Conservation (phyloP, 2,329 filamentous ascomycete genomes). For the Colletotrichum camelliae region DNA sequence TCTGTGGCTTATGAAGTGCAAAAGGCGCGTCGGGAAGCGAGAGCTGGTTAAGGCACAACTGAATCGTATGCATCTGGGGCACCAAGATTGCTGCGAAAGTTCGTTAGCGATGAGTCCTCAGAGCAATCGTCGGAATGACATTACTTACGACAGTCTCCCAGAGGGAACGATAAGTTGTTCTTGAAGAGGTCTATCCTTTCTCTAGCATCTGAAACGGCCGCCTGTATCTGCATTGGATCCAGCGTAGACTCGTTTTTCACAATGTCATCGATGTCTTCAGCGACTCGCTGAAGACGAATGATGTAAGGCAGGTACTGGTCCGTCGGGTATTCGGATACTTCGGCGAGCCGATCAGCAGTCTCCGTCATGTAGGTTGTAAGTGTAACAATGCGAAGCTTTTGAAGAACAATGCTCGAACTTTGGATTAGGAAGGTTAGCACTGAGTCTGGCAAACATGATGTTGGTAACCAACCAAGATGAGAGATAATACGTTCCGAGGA, state of each 20-base stretch:
- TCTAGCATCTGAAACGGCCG: conserved; percentile 9
- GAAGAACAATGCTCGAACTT: conserved; percentile 33
- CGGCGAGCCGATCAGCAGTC: conserved; percentile 26
- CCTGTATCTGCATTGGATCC: conserved; percentile 14
- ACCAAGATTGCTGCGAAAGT: conserved; percentile 27
- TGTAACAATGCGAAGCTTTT: conserved; percentile 33
- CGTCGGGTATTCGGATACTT: conserved; percentile 13
- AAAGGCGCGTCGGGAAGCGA: conserved; percentile 30
- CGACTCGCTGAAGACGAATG: conserved; percentile 33
- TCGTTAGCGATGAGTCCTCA: not conserved
- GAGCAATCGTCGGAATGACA: rapidly evolving
- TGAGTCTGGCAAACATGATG: not conserved
- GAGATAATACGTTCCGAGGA: conserved; percentile 36
- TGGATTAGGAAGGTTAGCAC: not conserved
- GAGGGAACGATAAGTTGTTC: conserved; percentile 27
- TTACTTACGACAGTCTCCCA: conserved; percentile 35
- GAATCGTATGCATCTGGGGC: conserved; percentile 31
- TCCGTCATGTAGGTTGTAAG: conserved; percentile 32
- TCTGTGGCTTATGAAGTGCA: conserved; percentile 29
- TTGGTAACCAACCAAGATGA: conserved; percentile 30
- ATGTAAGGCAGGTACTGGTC: conserved; percentile 35
- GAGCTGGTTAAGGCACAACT: conserved; percentile 34
- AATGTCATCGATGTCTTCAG: conserved; percentile 33
- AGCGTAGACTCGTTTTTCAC: conserved; percentile 20
- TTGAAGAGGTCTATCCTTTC: conserved; percentile 25